Evolutionary conservation across 164 flowering plant species (phyloP).

Genomic region (Aristolochia contorta): DNA sequence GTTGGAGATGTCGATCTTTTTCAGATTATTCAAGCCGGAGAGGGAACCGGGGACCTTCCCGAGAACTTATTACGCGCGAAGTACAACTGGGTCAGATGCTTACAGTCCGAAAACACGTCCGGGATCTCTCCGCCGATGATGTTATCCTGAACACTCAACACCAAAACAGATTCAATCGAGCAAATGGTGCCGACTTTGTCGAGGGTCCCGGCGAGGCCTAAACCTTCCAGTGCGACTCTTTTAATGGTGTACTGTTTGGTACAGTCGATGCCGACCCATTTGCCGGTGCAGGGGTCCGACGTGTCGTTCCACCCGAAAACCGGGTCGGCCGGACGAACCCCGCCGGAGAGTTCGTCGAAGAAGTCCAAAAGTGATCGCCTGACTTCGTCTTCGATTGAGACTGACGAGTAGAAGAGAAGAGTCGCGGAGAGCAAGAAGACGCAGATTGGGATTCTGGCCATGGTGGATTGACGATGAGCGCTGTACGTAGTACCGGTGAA

Average conservation of each 20-base stretch:
- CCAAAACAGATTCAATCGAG: constrained; percentile 18
- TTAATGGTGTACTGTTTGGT: constrained; percentile 8
- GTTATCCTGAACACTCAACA: constrained; percentile 32
- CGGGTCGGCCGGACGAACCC: constrained; percentile 7
- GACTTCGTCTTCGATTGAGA: constrained; percentile 19
- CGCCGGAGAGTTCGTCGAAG: constrained; percentile 13
- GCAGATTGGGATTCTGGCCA: constrained; percentile 23
- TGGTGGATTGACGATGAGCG: constrained; percentile 1
- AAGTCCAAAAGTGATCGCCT: constrained; percentile 22
- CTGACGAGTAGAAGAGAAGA: constrained; percentile 15
- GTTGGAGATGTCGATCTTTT: constrained; percentile 29
- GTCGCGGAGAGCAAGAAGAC: constrained; percentile 19
- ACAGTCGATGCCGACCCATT: constrained; percentile 35
- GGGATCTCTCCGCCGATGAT: constrained; percentile 24
- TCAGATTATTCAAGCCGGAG: constrained; percentile 26
- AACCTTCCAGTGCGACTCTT: constrained; percentile 19
- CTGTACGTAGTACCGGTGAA: too few relatives aligned
- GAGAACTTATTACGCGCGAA: constrained; percentile 26
- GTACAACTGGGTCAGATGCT: constrained; percentile 29
- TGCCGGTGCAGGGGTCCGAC: constrained; percentile 36
- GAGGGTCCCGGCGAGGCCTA: constrained; percentile 24
- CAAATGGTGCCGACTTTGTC: constrained; percentile 25
- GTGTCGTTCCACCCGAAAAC: constrained; percentile 26
- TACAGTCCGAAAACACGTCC: constrained; percentile 29
- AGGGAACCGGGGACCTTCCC: constrained; percentile 32